These are phyloP conservation scores for Skeletonema tropicum DNA, from an alignment of 108 stramenopile species.

Conservation along the genomic window DNA sequence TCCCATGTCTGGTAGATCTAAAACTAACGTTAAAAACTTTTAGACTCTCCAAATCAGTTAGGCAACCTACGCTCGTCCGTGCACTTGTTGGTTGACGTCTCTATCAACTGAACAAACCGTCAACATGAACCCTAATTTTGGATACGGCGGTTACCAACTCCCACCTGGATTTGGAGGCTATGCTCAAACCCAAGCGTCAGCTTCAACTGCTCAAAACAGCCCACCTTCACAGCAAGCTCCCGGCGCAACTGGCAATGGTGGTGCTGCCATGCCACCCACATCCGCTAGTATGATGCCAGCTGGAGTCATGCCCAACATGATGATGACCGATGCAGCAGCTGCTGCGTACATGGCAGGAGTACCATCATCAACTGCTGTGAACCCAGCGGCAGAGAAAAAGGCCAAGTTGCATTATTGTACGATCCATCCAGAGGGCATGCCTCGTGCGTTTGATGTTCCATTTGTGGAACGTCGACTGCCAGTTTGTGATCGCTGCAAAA, in stretches of 20 bases:
- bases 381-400: conserved; percentile 1
- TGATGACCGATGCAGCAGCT: conserved; percentile 9
- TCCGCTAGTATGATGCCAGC: neutral
- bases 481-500: conserved; percentile 86
- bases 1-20: no score
- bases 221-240: neutral
- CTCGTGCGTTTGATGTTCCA: conserved; percentile 74
- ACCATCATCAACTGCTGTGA: neutral
- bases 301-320: conserved; percentile 4
- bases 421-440: conserved; percentile 73
- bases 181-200: neutral
- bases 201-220: neutral
- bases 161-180: neutral
- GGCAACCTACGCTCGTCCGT: neutral
- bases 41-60: neutral
- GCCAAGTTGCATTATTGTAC: conserved; percentile 23
- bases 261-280: neutral
- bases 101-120: neutral
- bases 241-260: neutral
- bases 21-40: neutral
- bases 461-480: conserved; percentile 81
- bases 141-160: neutral
- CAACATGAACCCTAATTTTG: neutral
- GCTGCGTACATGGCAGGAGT: neutral
- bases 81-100: neutral